These are phyloP conservation scores for Phytophthora palmivora DNA, from an alignment of 352 stramenopile genomes.

Conservation along the genomic window DNA sequence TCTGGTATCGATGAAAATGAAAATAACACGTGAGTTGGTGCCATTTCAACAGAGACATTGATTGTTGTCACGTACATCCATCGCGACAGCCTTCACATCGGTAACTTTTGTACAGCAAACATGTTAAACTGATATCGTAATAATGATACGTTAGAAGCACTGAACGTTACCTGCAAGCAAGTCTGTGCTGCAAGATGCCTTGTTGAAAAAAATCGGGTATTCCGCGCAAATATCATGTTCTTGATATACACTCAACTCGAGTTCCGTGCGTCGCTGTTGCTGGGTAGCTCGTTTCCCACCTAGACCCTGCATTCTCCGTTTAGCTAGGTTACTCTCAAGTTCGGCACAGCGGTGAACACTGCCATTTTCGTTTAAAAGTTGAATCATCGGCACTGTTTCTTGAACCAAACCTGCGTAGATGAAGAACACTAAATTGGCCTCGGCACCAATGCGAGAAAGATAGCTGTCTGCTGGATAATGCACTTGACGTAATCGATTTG, in stretches of 20 bases:
- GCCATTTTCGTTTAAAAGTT: constrained; percentile 72
- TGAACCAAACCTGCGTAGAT: constrained; percentile 83
- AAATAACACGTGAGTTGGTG: constrained; percentile 1
- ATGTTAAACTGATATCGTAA: neutral
- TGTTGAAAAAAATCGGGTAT: constrained; percentile 73
- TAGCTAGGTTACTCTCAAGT: constrained; percentile 39
- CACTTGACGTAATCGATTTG: constrained; percentile 69
- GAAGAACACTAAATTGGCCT: constrained; percentile 80
- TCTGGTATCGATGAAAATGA: constrained; percentile 27
- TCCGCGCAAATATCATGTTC: constrained; percentile 85
- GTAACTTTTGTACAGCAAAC: constrained; percentile 47
- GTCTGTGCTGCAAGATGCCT: constrained; percentile 62
- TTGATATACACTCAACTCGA: constrained; percentile 83
- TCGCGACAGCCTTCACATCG: constrained; percentile 81
- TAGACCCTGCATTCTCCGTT: constrained; percentile 36
- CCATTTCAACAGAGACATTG: neutral
- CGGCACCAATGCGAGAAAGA: constrained; percentile 70
- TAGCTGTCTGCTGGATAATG: constrained; percentile 73
- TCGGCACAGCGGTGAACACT: constrained; percentile 48
- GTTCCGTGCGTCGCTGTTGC: constrained; percentile 52
- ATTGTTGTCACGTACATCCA: constrained; percentile 63
- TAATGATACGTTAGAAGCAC: neutral
- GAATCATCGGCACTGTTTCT: constrained; percentile 74
- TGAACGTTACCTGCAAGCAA: constrained; percentile 52
- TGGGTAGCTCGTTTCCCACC: constrained; percentile 43